Evolutionary conservation across 805 yeast species (phyloP), one percentile per base, ranked within the genome.

Genomic region (Kuraishia capsulata): DNA sequence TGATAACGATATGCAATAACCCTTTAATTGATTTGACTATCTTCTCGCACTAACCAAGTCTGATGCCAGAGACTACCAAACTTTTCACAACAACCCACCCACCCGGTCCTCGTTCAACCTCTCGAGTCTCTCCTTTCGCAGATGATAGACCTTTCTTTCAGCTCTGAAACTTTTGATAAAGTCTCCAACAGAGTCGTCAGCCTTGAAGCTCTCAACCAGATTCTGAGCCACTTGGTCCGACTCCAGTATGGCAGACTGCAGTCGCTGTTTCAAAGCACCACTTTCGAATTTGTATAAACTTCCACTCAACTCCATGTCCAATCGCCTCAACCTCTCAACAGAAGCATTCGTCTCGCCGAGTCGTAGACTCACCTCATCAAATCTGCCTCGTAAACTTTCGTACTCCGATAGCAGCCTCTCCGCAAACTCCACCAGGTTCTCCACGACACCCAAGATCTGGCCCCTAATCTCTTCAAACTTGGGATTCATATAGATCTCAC

Each of bases 61-160:
- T n/a, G n/a, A n/a, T n/a, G n/a, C n/a, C n/a, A n/a, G n/a, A n/a
- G n/a, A n/a, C n/a, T n/a, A n/a, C n/a, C n/a, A n/a, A n/a, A n/a
- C n/a, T n/a, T 2, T 5, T 38, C 32, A 44, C 34, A 47, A 41
- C 28, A 50, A 37, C 6, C 64, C 65, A 2, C 53, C 60, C 3
- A 65, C 67, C 34, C 72, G 44, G 36, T 62, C 70, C 42, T 67
- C 70, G 37, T 53, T 51, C 62, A 78, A 61, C 20, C 79, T 61
- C 29, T 60, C 61, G 35, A 71, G 48, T 46, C 72, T 65, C 47
- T 73, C 78, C 36, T 61, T 61, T 29, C 67, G 53, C 33, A 66
- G 33, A 50, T 76, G 72, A 47, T 60, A 74, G 21, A 55, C 44
- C 17, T 60, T 59, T 35, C 80, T 56, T 30, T 61, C 62, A 2